These are phyloP conservation scores for Zygoascus tannicola DNA, from an alignment of 805 yeast species.

Conservation along the genomic window DNA sequence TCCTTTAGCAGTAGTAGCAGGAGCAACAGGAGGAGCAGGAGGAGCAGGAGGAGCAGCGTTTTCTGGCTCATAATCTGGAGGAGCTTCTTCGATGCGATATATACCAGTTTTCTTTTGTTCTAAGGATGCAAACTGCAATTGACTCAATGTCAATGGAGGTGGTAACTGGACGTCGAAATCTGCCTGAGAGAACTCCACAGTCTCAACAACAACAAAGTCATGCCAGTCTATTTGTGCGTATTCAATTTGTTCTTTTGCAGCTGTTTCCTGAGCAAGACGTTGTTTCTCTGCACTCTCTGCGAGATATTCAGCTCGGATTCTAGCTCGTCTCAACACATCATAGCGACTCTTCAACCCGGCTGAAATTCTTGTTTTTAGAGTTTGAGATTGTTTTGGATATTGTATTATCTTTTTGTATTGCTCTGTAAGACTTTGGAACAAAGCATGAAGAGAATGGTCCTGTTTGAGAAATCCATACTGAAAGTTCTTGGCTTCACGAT, in stretches of 20 bases:
- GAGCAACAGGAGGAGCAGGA: conserved; percentile 1
- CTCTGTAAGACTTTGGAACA: conserved; percentile 40
- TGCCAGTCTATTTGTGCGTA: conserved; percentile 84
- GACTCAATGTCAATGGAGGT: conserved; percentile 44
- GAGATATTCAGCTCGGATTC: conserved; percentile 47
- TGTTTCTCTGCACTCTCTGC: conserved; percentile 31
- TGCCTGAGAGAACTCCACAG: conserved; percentile 51
- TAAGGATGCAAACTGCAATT: conserved; percentile 53
- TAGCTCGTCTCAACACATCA: conserved; percentile 39
- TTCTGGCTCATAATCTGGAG: conserved; percentile 30
- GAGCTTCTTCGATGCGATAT: conserved; percentile 34
- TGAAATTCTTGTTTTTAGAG: conserved; percentile 17
- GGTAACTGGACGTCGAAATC: conserved; percentile 40
- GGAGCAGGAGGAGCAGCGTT: conserved; percentile 6
- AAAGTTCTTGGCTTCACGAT: conserved; percentile 26
- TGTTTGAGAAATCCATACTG: conserved; percentile 62
- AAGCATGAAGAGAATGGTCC: conserved; percentile 48
- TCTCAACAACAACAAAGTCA: conserved; percentile 63
- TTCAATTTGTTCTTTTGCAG: conserved; percentile 38
- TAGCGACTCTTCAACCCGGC: conserved; percentile 26
- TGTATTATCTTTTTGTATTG: conserved; percentile 44
- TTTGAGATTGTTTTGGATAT: conserved; percentile 18
- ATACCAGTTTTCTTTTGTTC: conserved; percentile 38
- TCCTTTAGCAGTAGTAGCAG: background rate
- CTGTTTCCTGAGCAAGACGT: conserved; percentile 29